These are phyloP conservation scores for Cucumis melo DNA, from an alignment of 306 rosid species.

Conservation along the genomic window DNA sequence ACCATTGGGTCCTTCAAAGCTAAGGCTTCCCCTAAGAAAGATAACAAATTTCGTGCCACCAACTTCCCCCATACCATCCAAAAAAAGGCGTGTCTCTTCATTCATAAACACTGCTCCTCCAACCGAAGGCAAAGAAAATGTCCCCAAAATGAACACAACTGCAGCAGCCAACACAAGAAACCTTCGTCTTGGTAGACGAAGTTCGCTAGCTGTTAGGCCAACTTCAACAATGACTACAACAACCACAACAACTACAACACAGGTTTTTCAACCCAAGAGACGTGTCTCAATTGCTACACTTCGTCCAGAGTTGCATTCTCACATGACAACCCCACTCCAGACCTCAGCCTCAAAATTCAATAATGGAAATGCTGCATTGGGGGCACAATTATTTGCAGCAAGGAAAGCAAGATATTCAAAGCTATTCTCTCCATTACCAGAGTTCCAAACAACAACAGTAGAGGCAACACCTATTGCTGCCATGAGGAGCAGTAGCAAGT, in stretches of 20 bases:
- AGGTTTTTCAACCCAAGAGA: slow-evolving; percentile 64
- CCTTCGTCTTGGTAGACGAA: slow-evolving; percentile 36
- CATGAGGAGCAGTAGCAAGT: slow-evolving; percentile 59
- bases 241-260: slow-evolving; percentile 7
- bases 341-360: slow-evolving; percentile 38
- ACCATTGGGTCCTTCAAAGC: slow-evolving; percentile 58
- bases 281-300: slow-evolving; percentile 65
- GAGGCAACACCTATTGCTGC: slow-evolving; percentile 60
- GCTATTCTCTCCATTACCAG: slow-evolving; percentile 61
- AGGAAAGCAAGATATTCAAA: slow-evolving; percentile 57
- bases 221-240: slow-evolving; percentile 21
- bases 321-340: slow-evolving; percentile 55
- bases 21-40: slow-evolving; percentile 59
- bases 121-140: slow-evolving; percentile 58
- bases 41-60: slow-evolving; percentile 51
- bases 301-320: slow-evolving; percentile 42
- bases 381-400: slow-evolving; percentile 25
- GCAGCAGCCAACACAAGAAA: slow-evolving; percentile 19
- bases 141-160: slow-evolving; percentile 15
- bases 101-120: slow-evolving; percentile 2
- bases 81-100: slow-evolving; percentile 18
- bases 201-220: slow-evolving; percentile 55
- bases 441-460: slow-evolving; percentile 26
- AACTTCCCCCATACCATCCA: slow-evolving; percentile 36
- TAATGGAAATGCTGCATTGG: slow-evolving; percentile 12